Conservation (phyloP, 352 stramenopile species). For the Salisapilia sapeloensis region DNA sequence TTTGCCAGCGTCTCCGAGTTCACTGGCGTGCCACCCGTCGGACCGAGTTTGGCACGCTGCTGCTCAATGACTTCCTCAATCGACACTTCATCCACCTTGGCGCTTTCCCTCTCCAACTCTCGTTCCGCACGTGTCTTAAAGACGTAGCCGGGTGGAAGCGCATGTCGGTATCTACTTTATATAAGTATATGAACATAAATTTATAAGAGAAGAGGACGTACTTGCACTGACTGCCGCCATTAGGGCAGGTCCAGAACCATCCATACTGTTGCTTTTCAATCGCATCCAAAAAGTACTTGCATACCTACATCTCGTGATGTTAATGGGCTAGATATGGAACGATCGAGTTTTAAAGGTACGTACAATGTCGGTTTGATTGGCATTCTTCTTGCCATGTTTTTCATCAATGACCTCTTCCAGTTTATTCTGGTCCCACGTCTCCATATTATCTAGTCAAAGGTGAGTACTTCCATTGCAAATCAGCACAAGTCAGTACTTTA, state of each 20-base stretch:
- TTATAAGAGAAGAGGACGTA: constrained; percentile 10
- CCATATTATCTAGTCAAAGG: constrained; percentile 40
- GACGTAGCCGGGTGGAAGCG: constrained; percentile 75
- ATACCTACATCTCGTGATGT: constrained; percentile 12
- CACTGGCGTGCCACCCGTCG: constrained; percentile 69
- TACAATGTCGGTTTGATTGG: constrained; percentile 76
- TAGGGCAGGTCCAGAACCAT: constrained; percentile 85
- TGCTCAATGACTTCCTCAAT: constrained; percentile 86
- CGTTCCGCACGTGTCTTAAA: constrained; percentile 81
- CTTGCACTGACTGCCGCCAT: constrained; percentile 62
- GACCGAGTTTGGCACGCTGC: constrained; percentile 75
- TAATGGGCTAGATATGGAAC: background rate
- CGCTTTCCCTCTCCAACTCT: constrained; percentile 56
- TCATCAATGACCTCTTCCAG: constrained; percentile 74
- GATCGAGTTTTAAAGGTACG: too few relatives aligned
- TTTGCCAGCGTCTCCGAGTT: constrained; percentile 77
- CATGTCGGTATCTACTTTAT: constrained; percentile 45
- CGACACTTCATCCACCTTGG: constrained; percentile 70
- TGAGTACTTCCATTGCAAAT: background rate
- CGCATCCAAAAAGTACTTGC: constrained; percentile 81
- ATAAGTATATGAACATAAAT: constrained; percentile 1
- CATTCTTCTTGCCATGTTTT: constrained; percentile 70
- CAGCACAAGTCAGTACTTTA: background rate
- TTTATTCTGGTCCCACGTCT: constrained; percentile 79
- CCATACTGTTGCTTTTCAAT: constrained; percentile 83